A percentile compares a stretch with the other conserved stretches of the same genome.
These are phyloP conservation scores for Penicillium sclerotiorum DNA, from an alignment of 2,329 filamentous ascomycete species.

Conservation along the genomic window DNA sequence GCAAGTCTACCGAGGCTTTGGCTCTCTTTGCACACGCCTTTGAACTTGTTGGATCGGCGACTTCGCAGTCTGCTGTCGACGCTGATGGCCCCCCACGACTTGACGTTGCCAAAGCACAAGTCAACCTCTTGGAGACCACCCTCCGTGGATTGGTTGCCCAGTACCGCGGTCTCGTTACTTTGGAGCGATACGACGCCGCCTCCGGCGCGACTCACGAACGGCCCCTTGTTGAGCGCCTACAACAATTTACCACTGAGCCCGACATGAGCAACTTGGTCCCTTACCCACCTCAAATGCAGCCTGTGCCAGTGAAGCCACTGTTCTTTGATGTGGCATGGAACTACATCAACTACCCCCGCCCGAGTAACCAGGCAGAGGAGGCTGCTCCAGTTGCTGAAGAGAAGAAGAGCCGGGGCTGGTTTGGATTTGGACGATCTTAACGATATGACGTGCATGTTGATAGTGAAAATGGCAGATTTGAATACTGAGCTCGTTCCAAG, in stretches of 20 bases:
- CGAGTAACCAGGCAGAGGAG: conserved; percentile 8
- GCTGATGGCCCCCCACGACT: conserved; percentile 64
- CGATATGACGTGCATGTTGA: neutral
- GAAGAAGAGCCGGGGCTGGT: conserved; percentile 69
- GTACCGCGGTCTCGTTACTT: conserved; percentile 81
- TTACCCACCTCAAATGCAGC: conserved; percentile 80
- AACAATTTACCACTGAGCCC: conserved; percentile 72
- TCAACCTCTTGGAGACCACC: conserved; percentile 61
- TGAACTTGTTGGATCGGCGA: conserved; percentile 58
- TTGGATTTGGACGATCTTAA: conserved; percentile 63
- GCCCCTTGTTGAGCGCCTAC: conserved; percentile 73
- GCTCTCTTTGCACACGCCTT: conserved; percentile 76
- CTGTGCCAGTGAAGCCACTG: conserved; percentile 88
- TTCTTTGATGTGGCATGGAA: conserved; percentile 98
- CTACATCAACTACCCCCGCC: conserved; percentile 87
- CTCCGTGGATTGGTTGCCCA: conserved; percentile 75
- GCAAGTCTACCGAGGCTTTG: conserved; percentile 76
- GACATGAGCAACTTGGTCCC: conserved; percentile 80
- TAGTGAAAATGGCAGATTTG: no score
- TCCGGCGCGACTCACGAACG: conserved; percentile 39
- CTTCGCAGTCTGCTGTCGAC: conserved; percentile 47
- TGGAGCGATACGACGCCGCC: conserved; percentile 65
- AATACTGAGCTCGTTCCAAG: no score
- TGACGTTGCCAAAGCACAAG: conserved; percentile 63
- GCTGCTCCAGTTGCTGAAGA: conserved; percentile 37